Evolutionary conservation across 805 yeast genomes (phyloP), one percentile per base, ranked within the genome.

Genomic region (Starmerella vaccinii): DNA sequence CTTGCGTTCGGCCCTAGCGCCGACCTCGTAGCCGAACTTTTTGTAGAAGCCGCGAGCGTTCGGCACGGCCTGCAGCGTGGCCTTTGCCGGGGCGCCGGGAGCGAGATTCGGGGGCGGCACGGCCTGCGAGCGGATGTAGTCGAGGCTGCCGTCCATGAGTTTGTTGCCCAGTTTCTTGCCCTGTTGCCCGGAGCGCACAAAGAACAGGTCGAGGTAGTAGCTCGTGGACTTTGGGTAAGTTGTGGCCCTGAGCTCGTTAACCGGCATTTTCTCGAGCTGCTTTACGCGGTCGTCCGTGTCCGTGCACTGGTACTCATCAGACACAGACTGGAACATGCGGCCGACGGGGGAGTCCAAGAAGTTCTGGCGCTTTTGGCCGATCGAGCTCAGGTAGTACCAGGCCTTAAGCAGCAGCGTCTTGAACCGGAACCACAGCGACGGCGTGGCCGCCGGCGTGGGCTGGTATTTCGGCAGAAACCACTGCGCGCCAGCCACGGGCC

Each of bases 21-120:
- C 46, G 9, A n/a, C 29, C 21, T 18, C 19, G 26, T 30, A 43
- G 27, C 46, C 46, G 27, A 27, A 43, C 22, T 35, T 24, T 18
- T 49, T 45, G 37, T 49, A 49, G 47, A 42, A 49, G 15, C 47
- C 47, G 38, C 43, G 47, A 6, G 51, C 51, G 3, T 49, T 27
- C 21, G 51, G 51, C 30, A 29, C 47, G n/a, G 47, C 29, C 43
- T 49, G 51, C 34, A 49, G 30, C 2, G 33, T 24, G 15, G 41
- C 32, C 32, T 49, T 49, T 4, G 51, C 23, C 9, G 47, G 41
- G 5, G 47, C 51, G 13, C 34, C 35, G 13, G 35, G 35, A 3
- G 41, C 37, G 15, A 47, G 18, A 3, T 27, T 18, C 18, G 47
- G 38, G 18, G 51, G 51, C 15, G 51, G 47, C 19, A 23, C 37